Conservation (phyloP, 176 grass and related monocot genomes). For the Zoysia japonica region DNA sequence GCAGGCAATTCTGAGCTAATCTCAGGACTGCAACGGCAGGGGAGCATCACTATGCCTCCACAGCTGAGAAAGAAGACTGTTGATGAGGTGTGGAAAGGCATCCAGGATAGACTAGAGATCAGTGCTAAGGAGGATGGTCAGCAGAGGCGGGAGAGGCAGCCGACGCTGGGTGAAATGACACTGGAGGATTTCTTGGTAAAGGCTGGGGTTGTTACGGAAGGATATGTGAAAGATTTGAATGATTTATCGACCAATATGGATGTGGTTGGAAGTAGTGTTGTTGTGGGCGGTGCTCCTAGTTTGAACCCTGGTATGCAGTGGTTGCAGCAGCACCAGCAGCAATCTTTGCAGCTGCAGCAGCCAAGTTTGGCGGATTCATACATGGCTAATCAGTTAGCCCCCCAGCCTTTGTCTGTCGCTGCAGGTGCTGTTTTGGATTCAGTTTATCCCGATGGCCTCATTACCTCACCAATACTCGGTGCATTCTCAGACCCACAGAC, state of each 20-base stretch:
- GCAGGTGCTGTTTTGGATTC: constrained; percentile 45
- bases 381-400: constrained; percentile 33
- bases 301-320: constrained; percentile 42
- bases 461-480: constrained; percentile 41
- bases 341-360: constrained; percentile 45
- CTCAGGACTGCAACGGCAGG: constrained; percentile 58
- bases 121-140: constrained; percentile 27
- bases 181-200: constrained; percentile 86
- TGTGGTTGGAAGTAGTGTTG: constrained; percentile 33
- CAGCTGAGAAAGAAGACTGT: constrained; percentile 84
- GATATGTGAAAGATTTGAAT: constrained; percentile 45
- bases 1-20: constrained; percentile 1
- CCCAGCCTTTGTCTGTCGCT: constrained; percentile 42
- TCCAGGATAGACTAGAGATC: constrained; percentile 38
- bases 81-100: constrained; percentile 91
- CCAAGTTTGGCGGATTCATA: constrained; percentile 38
- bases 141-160: constrained; percentile 42
- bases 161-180: constrained; percentile 77
- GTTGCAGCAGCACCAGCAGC: constrained; percentile 44
- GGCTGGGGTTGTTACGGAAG: constrained; percentile 77
- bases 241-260: constrained; percentile 32
- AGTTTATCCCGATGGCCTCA: constrained; percentile 43
- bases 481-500: constrained; percentile 54
- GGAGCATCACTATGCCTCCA: constrained; percentile 78
- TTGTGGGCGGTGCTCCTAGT: constrained; percentile 19